phyloP scores from a whole-genome alignment of 345 rosid species.

The Linum tenue region DNA sequence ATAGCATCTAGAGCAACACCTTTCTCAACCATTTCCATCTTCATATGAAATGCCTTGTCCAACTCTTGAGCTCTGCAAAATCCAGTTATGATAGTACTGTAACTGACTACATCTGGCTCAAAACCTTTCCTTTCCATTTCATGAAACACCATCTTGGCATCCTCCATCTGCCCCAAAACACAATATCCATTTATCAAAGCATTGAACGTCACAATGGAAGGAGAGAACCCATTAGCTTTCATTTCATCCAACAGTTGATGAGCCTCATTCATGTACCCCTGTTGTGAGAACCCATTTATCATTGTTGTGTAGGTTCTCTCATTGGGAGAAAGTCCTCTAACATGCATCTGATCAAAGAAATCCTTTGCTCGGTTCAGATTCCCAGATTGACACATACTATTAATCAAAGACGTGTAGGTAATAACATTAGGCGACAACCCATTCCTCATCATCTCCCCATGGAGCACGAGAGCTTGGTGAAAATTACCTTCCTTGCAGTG shows the following conservation, averaged over 20 bases:
- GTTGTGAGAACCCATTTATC: slow-evolving; percentile 71
- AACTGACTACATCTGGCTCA: slow-evolving; percentile 69
- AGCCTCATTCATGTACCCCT: slow-evolving; percentile 59
- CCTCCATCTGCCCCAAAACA: slow-evolving; percentile 53
- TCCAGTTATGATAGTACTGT: slow-evolving; percentile 69
- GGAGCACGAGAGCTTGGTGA: slow-evolving; percentile 76
- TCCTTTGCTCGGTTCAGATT: slow-evolving; percentile 72
- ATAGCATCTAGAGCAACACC: slow-evolving; percentile 53
- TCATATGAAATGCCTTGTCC: slow-evolving; percentile 53
- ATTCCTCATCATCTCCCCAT: slow-evolving; percentile 56
- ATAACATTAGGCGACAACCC: slow-evolving; percentile 76
- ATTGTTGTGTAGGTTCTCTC: slow-evolving; percentile 73
- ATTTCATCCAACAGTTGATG: slow-evolving; percentile 49
- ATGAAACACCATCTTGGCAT: slow-evolving; percentile 38
- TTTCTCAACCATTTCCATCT: slow-evolving; percentile 53
- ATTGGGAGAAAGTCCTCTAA: slow-evolving; percentile 66
- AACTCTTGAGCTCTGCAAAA: slow-evolving; percentile 49
- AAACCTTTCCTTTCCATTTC: slow-evolving; percentile 56
- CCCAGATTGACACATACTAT: slow-evolving; percentile 71
- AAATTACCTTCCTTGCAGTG: slow-evolving; percentile 68
- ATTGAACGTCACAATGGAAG: slow-evolving; percentile 77
- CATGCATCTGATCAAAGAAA: slow-evolving; percentile 74
- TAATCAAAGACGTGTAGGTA: slow-evolving; percentile 75
- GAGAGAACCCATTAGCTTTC: slow-evolving; percentile 50
- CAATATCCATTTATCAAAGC: slow-evolving; percentile 72